These are phyloP conservation scores for Neonectria faginata DNA, from an alignment of 2,329 filamentous ascomycete genomes.

Conservation along the genomic window DNA sequence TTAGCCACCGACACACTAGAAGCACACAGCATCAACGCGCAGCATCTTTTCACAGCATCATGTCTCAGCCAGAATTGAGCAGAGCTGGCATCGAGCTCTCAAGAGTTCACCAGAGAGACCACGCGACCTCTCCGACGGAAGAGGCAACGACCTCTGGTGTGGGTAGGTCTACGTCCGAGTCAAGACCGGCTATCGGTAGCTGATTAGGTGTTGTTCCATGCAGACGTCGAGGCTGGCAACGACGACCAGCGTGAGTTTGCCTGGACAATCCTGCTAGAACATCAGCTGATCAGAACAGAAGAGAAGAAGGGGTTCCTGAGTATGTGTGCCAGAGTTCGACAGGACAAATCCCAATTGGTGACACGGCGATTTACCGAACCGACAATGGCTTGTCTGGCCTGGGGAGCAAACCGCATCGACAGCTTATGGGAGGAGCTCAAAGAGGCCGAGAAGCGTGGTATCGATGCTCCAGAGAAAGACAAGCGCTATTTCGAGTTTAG, in stretches of 20 bases:
- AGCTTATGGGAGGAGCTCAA: not conserved
- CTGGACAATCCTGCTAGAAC: no score
- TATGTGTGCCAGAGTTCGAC: not conserved
- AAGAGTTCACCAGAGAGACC: not conserved
- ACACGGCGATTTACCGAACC: not conserved
- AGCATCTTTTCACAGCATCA: not conserved
- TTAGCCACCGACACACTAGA: no score
- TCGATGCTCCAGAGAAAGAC: not conserved
- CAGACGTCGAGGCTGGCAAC: not conserved
- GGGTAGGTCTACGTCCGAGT: not conserved
- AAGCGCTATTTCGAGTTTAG: not conserved
- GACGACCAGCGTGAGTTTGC: not conserved
- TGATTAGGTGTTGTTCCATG: not conserved
- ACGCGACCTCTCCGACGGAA: not conserved
- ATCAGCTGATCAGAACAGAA: not conserved
- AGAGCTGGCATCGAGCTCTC: not conserved
- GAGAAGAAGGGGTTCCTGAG: not conserved
- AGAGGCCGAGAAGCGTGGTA: not conserved
- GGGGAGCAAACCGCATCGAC: not conserved
- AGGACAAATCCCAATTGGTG: not conserved
- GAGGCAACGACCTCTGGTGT: not conserved
- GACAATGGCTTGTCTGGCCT: not conserved
- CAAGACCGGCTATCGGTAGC: not conserved
- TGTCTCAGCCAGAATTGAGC: not conserved
- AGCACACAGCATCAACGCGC: not conserved